Base-by-base conservation (phyloP, 257 asterid species). In the Avicennia marina region DNA sequence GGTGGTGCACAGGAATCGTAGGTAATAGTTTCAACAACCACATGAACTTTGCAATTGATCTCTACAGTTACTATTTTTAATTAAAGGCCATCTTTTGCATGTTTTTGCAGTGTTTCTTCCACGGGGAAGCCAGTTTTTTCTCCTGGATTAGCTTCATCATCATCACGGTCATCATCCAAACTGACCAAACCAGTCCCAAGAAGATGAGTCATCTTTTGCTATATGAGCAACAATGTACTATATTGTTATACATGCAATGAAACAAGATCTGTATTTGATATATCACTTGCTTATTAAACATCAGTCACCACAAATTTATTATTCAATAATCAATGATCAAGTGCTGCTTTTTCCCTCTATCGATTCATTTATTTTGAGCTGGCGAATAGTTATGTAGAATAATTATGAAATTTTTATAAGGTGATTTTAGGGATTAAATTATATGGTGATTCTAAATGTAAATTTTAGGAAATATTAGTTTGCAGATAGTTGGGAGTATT, bases 1-100 rank as follows among this genome's bases (percentile, higher is more conserved):
- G 65, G 65, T 64, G 53, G 74, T 79, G 51, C 89, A 75, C 38
- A 78, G 69, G 67, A 75, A 32, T 53, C 42, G 15, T 11, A 76
- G 86, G 96, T 87, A 81, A 45, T 38, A 3, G 31, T 60, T 29
- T 20, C 39, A 40, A 36, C 38, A 53, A 46, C 19, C 40, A 25
- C 22, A 12, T 44, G 7, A 19, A 25, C 6, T 40, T 26, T 4
- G 16, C 34, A 0, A 22, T 13, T 26, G 25, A 42, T 59, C 56
- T 60, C 43, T 21, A 17, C 29, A 29, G 46, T 26, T 40, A 10
- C 19, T n/a, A 21, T 55, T 45, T 39, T 64, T 74, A 53, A 73
- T 64, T 11, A 7, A 32, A 24, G 53, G 34, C 22, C 22, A 25
- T 58, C 4, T n/a, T n/a, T 60, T 26, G 36, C 56, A 60, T 60